Conservation (phyloP, 73 alveolate genomes). For the Blepharisma japonicum region DNA sequence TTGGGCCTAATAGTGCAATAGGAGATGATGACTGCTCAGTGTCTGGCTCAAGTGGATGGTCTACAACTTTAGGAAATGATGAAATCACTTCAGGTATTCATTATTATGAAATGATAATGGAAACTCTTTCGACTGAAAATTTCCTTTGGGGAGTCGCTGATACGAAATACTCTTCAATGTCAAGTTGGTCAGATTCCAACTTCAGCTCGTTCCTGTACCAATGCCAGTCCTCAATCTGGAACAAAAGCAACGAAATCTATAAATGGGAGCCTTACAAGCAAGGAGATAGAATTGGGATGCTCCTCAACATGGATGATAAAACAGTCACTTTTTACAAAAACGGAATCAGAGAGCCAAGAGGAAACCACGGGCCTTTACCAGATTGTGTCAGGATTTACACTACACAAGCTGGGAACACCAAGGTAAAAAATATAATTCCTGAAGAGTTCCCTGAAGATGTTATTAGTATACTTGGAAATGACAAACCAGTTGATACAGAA, state of each 20-base stretch:
- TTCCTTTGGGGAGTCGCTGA: neutral
- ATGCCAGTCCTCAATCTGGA: neutral
- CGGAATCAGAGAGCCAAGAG: constrained; percentile 5
- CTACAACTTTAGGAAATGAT: neutral
- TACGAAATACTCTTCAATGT: neutral
- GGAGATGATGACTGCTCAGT: neutral
- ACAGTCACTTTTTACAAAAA: constrained; percentile 14
- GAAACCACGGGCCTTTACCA: too few relatives aligned
- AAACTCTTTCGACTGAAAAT: neutral
- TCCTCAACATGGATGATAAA: constrained; percentile 16
- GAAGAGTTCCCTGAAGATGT: too few relatives aligned
- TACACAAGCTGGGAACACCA: too few relatives aligned
- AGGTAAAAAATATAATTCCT: too few relatives aligned
- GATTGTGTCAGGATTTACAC: too few relatives aligned
- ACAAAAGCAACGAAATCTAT: neutral
- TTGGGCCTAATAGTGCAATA: neutral
- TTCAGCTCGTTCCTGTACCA: neutral
- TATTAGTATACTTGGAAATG: too few relatives aligned
- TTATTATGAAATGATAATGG: neutral
- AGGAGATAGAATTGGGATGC: constrained; percentile 27
- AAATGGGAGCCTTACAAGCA: constrained; percentile 3
- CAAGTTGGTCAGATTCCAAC: neutral
- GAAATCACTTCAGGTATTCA: neutral
- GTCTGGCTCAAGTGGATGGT: neutral
- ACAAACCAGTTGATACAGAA: too few relatives aligned